Conservation (phyloP, 768 basidiomycete species). For the Rhizopogon vinicolor region DNA sequence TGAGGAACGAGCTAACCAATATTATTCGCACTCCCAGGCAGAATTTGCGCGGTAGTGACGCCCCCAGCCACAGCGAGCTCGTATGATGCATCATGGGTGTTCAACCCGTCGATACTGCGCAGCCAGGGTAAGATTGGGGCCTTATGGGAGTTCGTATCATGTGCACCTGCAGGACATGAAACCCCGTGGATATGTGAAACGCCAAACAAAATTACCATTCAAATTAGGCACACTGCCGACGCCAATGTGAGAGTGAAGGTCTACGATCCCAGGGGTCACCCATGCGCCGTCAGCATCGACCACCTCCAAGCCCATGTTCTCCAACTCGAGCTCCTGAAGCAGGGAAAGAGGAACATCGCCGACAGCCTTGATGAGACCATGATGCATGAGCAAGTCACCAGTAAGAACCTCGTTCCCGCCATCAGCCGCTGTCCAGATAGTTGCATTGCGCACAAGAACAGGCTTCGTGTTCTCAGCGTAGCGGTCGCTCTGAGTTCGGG, state of each 20-base stretch:
- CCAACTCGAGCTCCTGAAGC: conserved; percentile 18
- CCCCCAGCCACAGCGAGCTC: conserved; percentile 39
- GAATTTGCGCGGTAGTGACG: conserved; percentile 41
- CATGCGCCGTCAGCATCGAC: conserved; percentile 67
- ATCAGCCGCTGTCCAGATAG: conserved; percentile 74
- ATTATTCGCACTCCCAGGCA: conserved; percentile 39
- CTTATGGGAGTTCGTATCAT: conserved; percentile 54
- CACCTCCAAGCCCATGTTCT: conserved; percentile 36
- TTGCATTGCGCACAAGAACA: conserved; percentile 67
- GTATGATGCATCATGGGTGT: conserved; percentile 40
- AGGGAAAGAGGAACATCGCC: conserved; percentile 35
- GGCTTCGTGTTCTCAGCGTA: conserved; percentile 59
- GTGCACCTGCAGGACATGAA: conserved; percentile 28
- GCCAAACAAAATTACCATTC: conserved; percentile 13
- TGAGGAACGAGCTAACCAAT: conserved; percentile 19
- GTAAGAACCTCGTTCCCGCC: conserved; percentile 63
- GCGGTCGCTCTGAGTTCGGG: conserved; percentile 56
- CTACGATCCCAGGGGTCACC: conserved; percentile 74
- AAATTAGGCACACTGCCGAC: conserved; percentile 32
- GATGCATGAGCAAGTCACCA: conserved; percentile 67
- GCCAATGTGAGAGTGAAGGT: conserved; percentile 45
- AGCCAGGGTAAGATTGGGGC: conserved; percentile 65
- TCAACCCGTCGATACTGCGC: conserved; percentile 39
- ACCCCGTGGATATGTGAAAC: conserved; percentile 3
- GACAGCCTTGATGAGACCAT: conserved; percentile 59